These are phyloP conservation scores for Cystobasidium sp. DNA, from an alignment of 1,284 basidiomycete genomes.

Conservation along the genomic window DNA sequence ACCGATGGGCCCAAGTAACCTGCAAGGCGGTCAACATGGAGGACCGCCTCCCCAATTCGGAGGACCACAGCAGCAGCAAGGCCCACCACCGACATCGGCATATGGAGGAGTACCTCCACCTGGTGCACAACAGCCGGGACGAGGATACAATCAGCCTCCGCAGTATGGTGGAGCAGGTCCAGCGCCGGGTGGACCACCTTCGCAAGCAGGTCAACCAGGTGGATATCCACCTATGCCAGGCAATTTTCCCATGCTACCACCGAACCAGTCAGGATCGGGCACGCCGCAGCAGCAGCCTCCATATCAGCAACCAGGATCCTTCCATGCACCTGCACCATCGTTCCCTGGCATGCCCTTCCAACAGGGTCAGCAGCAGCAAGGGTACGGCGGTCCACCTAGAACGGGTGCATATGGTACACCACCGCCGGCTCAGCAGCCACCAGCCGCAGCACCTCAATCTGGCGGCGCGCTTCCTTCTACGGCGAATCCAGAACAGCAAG, in stretches of 20 bases:
- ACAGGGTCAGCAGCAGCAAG: slow-evolving; percentile 21
- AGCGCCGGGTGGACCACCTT: neutral
- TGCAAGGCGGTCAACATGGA: slow-evolving; percentile 23
- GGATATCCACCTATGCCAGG: slow-evolving; percentile 10
- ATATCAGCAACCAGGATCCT: neutral
- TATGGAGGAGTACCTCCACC: slow-evolving; percentile 15
- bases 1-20: slow-evolving; percentile 31
- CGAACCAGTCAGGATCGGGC: neutral
- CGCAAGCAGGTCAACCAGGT: slow-evolving; percentile 13
- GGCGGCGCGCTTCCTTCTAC: slow-evolving; percentile 47
- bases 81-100: neutral
- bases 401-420: slow-evolving; percentile 38
- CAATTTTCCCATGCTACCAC: slow-evolving; percentile 28
- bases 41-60: slow-evolving; percentile 51
- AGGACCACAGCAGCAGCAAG: slow-evolving; percentile 29
- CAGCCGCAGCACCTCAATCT: slow-evolving; percentile 24
- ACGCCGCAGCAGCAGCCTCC: slow-evolving; percentile 34
- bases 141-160: slow-evolving; percentile 1
- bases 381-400: slow-evolving; percentile 21
- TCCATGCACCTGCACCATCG: slow-evolving; percentile 12
- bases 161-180: neutral
- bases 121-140: slow-evolving; percentile 13
- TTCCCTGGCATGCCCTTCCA: slow-evolving; percentile 13
- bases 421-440: slow-evolving; percentile 45
- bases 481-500: slow-evolving; percentile 53